phyloP scores from a whole-genome alignment of 129 eudicot genomes.

The Flaveria sonorensis region DNA sequence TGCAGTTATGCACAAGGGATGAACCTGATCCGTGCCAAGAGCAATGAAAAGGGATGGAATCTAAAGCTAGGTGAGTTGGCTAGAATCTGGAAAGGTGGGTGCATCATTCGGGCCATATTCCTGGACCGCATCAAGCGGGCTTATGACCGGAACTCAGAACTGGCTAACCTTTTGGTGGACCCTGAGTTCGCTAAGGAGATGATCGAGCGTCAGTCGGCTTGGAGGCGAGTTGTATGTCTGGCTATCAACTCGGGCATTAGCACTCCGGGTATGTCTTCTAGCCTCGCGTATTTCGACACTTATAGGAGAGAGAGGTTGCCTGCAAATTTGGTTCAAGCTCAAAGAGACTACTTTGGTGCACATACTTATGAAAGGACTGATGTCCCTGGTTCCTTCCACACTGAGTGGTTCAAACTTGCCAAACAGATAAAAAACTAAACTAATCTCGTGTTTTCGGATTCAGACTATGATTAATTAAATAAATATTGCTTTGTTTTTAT shows the following conservation, averaged over 20 bases:
- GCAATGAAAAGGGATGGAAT: constrained; percentile 51
- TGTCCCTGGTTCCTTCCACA: constrained; percentile 52
- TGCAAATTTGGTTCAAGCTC: constrained; percentile 67
- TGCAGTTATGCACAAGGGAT: constrained; percentile 56
- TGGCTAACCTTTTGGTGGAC: constrained; percentile 51
- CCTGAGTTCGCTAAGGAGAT: constrained; percentile 55
- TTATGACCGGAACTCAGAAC: constrained; percentile 46
- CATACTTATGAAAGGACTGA: constrained; percentile 62
- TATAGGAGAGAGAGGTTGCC: constrained; percentile 62
- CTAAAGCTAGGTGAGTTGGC: constrained; percentile 53
- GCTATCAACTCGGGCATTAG: constrained; percentile 59
- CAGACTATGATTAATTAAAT: neutral
- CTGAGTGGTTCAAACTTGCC: constrained; percentile 68
- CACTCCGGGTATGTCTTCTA: constrained; percentile 65
- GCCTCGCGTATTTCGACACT: constrained; percentile 64
- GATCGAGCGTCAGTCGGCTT: constrained; percentile 56
- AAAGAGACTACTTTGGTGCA: constrained; percentile 62
- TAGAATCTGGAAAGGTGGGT: constrained; percentile 57
- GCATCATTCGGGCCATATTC: constrained; percentile 55
- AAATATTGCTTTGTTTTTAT: neutral
- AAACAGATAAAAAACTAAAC: constrained; percentile 27
- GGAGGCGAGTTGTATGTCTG: constrained; percentile 61
- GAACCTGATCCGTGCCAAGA: constrained; percentile 57
- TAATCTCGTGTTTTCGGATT: neutral
- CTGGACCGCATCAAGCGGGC: constrained; percentile 53